phyloP scores from a whole-genome alignment of 2,329 filamentous ascomycete species.

The Fusarium lateritium region DNA sequence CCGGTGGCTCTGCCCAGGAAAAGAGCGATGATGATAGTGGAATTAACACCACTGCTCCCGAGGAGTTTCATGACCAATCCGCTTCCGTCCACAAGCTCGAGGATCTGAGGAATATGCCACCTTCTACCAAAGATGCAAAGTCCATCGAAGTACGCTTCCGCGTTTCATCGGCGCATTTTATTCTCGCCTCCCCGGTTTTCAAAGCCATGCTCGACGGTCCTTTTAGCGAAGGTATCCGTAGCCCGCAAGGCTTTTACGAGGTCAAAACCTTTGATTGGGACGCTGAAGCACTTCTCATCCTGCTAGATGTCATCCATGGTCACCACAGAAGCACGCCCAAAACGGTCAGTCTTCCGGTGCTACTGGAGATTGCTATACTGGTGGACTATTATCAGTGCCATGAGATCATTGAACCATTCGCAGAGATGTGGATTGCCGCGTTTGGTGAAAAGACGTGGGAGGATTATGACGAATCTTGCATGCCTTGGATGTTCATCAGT shows the following conservation, averaged over 20 bases:
- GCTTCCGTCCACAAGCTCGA: rapidly evolving
- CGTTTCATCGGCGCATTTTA: conserved; percentile 13
- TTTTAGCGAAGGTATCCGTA: neutral
- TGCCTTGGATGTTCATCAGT: neutral
- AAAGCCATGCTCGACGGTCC: conserved; percentile 14
- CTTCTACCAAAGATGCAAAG: rapidly evolving
- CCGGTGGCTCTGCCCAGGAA: no score
- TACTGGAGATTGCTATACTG: conserved; percentile 45
- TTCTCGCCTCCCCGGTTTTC: conserved; percentile 20
- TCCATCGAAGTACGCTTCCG: neutral
- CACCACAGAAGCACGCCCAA: conserved; percentile 33
- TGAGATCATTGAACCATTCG: conserved; percentile 27
- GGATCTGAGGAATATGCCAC: neutral
- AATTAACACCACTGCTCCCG: rapidly evolving
- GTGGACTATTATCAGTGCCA: conserved; percentile 49
- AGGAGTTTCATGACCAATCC: rapidly evolving
- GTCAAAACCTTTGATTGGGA: conserved; percentile 43
- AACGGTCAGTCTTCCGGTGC: conserved; percentile 10
- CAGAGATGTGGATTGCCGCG: neutral
- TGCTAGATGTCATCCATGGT: conserved; percentile 50
- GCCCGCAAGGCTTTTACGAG: neutral
- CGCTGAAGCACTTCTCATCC: conserved; percentile 41
- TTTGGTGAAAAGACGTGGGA: neutral
- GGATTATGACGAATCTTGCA: neutral
- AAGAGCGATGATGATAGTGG: no score